Percentiles rank a stretch among this genome's conserved stretches.
These are phyloP conservation scores for Lactarius psammicola DNA, from an alignment of 768 basidiomycete genomes.

Conservation along the genomic window DNA sequence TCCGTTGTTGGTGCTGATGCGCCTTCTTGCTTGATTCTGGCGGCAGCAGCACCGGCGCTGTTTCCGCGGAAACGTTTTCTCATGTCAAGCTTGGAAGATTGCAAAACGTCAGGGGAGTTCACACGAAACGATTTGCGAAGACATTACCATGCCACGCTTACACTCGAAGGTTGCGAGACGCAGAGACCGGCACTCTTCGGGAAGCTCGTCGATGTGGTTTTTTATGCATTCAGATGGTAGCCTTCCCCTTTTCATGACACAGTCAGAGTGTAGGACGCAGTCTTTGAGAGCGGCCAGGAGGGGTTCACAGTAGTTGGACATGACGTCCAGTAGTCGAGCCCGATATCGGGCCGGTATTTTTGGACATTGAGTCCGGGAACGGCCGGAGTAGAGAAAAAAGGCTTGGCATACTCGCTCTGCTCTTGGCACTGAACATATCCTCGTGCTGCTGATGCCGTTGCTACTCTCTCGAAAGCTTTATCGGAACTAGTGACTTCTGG, in stretches of 20 bases:
- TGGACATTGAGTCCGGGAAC: background rate
- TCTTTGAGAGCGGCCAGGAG: conserved; percentile 77
- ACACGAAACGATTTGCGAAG: conserved; percentile 4
- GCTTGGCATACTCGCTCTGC: background rate
- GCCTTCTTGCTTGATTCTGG: conserved; percentile 14
- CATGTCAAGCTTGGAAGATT: conserved; percentile 67
- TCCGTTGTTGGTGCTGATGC: conserved; percentile 13
- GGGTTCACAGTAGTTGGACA: conserved; percentile 81
- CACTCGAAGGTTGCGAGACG: conserved; percentile 86
- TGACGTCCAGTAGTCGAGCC: conserved; percentile 33
- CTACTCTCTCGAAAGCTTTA: background rate
- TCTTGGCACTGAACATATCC: background rate
- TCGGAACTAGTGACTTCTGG: background rate
- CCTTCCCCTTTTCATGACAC: conserved; percentile 72
- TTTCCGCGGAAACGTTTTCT: conserved; percentile 80
- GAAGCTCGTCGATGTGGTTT: conserved; percentile 70
- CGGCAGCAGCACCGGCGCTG: conserved; percentile 47
- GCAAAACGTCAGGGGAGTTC: background rate
- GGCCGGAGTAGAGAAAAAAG: background rate
- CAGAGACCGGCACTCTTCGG: conserved; percentile 75
- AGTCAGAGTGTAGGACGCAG: conserved; percentile 82
- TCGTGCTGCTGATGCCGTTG: background rate
- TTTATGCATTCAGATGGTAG: conserved; percentile 86
- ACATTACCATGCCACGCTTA: conserved; percentile 82
- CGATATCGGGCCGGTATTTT: background rate